Percentiles rank a stretch among this genome's conserved stretches.
Conservation (phyloP, 2,329 filamentous ascomycete genomes). For the Chaetomium strumarium region DNA sequence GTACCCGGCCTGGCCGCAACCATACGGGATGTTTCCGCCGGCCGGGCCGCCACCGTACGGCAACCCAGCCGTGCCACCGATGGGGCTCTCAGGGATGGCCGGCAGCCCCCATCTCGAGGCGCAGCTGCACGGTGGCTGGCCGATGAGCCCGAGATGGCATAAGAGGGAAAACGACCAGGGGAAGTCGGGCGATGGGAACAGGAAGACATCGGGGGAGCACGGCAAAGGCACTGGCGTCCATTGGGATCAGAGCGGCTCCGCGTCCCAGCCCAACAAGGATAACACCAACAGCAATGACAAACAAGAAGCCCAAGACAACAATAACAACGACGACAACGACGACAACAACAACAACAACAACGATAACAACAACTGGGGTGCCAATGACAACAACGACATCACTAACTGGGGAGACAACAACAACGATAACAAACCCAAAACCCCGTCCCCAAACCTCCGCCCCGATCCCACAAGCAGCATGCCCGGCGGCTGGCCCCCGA, state of each 20-base stretch:
- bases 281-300: background rate
- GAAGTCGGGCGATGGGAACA: background rate
- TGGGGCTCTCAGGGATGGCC: slow-evolving; percentile 2
- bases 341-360: background rate
- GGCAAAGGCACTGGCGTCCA: slow-evolving; percentile 6
- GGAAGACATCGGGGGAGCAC: background rate
- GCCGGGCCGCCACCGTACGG: slow-evolving; percentile 3
- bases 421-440: background rate
- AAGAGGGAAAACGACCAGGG: background rate
- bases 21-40: background rate
- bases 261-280: background rate
- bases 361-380: background rate
- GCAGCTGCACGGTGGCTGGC: slow-evolving; percentile 1
- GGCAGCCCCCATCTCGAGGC: background rate
- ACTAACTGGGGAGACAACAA: background rate
- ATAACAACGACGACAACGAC: background rate
- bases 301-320: too few species aligned
- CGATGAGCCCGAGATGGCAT: background rate
- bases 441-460: background rate
- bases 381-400: background rate
- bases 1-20: slow-evolving; percentile 7
- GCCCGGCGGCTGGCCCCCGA: slow-evolving; percentile 8
- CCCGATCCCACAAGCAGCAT: slow-evolving; percentile 2
- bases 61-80: background rate
- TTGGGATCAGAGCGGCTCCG: slow-evolving; percentile 4